Evolutionary conservation across 345 rosid genomes (phyloP), one percentile per base, ranked within the genome.

Genomic region (Sisymbrium irio): DNA sequence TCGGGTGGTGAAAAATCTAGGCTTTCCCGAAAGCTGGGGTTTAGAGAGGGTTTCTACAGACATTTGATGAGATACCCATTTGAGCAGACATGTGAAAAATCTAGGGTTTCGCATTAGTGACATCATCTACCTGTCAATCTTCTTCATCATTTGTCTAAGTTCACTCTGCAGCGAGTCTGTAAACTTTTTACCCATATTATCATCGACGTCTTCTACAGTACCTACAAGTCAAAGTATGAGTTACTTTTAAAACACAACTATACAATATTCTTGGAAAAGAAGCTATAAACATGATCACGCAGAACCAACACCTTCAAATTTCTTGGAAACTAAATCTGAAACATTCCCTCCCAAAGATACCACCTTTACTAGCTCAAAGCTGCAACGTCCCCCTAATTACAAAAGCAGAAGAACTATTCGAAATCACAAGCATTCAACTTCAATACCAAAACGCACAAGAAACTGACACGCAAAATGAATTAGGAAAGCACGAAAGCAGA

Each of bases 1-100:
- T 18, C 78, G 67, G 30, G 80, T 82, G 25, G 86, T 2, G 71
- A 84, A 82, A 44, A 76, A 62, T 55, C 86, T 82, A 84, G 83
- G 86, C 71, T 78, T 85, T 20, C 42, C 66, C 32, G 74, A 53
- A 64, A 65, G 45, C 49, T 54, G 33, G 58, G 71, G 57, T 49
- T 61, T 69, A 4, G 37, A 27, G 40, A n/a, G 72, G 77, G 56
- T 72, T 66, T 71, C 76, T 32, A 49, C 50, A 41, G 70, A 74
- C 63, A 56, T 32, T 18, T 80, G 73, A 30, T 79, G 76, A 35
- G 80, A 81, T 9, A 80, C 84, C 83, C 91, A 83, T 46, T 74
- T 86, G 74, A 74, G 75, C 62, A 85, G 61, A 63, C 67, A 71
- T 30, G 61, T 54, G 60, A 70, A 5, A 4, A 36, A 65, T 70